Conservation (phyloP, 306 rosid genomes). For the Carpinus viminea region DNA sequence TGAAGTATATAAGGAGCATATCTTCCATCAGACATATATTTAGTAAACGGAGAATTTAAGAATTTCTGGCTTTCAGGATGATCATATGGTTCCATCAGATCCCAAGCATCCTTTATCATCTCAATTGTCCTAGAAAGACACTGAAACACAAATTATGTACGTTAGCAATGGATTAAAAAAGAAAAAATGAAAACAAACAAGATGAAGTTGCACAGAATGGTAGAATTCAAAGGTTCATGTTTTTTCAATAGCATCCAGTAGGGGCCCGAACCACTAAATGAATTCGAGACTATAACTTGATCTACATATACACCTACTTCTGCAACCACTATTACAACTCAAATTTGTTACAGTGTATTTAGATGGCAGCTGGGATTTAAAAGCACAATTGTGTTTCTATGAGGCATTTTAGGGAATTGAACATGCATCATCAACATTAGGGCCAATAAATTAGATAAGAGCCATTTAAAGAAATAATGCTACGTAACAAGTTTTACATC, state of each 20-base stretch:
- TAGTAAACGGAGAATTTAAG: slow-evolving; percentile 43
- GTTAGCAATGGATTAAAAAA: not conserved
- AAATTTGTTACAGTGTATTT: not conserved
- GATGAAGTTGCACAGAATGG: not conserved
- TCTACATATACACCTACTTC: not conserved
- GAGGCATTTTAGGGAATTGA: not conserved
- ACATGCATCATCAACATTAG: not conserved
- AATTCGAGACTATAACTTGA: not conserved
- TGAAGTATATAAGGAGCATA: slow-evolving; percentile 87
- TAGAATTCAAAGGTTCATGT: not conserved
- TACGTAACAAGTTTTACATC: too few relatives aligned
- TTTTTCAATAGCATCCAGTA: not conserved
- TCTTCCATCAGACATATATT: slow-evolving; percentile 54
- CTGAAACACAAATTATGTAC: slow-evolving; percentile 39
- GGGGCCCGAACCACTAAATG: not conserved
- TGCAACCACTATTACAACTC: not conserved
- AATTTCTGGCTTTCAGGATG: slow-evolving; percentile 43
- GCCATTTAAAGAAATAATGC: not conserved
- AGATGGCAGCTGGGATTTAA: not conserved
- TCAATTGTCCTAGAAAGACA: slow-evolving; percentile 70
- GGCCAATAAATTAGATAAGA: not conserved
- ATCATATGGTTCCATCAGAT: slow-evolving; percentile 47
- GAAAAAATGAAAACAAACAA: not conserved
- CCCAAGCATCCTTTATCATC: slow-evolving; percentile 67
- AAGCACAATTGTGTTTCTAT: not conserved